These are phyloP conservation scores for Schwanniomyces vanrijiae DNA, from an alignment of 805 yeast species.

Conservation along the genomic window DNA sequence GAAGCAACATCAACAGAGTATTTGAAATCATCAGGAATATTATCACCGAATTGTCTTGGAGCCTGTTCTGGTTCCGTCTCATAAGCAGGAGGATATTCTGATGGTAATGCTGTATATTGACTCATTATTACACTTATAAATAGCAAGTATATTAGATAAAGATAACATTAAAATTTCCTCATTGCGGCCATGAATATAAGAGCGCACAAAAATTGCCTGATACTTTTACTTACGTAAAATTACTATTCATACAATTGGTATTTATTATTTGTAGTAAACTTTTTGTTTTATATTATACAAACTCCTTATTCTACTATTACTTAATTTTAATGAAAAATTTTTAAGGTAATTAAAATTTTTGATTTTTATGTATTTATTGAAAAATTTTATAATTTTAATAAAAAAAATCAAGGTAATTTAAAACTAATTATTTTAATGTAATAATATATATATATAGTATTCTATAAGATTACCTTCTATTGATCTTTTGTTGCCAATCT, in stretches of 20 bases:
- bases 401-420: too few species aligned
- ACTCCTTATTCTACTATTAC: too few species aligned
- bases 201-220: background rate
- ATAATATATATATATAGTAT: too few species aligned
- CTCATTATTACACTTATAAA: background rate
- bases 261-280: too few species aligned
- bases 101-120: constrained; percentile 7
- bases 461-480: too few species aligned
- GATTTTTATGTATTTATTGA: too few species aligned
- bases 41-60: constrained; percentile 31
- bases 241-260: background rate
- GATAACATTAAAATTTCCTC: background rate
- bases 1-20: constrained; percentile 74
- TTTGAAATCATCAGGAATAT: constrained; percentile 75
- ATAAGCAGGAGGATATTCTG: constrained; percentile 21
- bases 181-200: background rate
- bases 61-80: constrained; percentile 12
- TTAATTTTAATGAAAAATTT: too few species aligned
- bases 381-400: too few species aligned
- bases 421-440: too few species aligned
- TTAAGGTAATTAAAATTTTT: too few species aligned
- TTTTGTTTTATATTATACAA: too few species aligned
- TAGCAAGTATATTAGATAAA: background rate
- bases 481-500: background rate
- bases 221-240: background rate